These are phyloP conservation scores for Boletus vermiculosoides DNA, from an alignment of 768 basidiomycete genomes.

Conservation along the genomic window DNA sequence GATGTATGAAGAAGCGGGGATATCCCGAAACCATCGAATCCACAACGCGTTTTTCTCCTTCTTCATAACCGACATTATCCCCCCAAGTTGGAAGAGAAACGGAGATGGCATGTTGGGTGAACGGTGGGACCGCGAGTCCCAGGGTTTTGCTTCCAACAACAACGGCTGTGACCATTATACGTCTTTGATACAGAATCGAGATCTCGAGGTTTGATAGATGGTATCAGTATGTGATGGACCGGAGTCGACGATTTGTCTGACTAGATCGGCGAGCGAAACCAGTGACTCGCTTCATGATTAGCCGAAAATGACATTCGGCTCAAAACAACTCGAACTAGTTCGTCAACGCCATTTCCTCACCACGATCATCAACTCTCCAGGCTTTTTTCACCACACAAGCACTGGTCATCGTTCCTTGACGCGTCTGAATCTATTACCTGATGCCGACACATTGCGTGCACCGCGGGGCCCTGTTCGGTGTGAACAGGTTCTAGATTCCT, in stretches of 20 bases:
- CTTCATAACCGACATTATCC: constrained; percentile 91
- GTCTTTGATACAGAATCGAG: neutral
- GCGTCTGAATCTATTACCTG: neutral
- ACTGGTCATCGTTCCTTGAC: neutral
- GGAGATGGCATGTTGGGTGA: constrained; percentile 86
- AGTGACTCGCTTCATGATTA: neutral
- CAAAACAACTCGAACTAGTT: neutral
- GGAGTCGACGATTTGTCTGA: neutral
- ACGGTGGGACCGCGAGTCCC: constrained; percentile 59
- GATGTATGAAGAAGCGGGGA: constrained; percentile 92
- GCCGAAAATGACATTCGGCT: neutral
- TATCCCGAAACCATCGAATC: constrained; percentile 87
- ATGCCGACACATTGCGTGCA: neutral
- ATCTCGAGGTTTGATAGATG: neutral
- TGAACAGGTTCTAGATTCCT: neutral
- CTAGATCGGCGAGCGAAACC: too few relatives aligned
- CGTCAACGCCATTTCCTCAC: too few relatives aligned
- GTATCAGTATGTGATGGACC: neutral
- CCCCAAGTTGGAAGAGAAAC: constrained; percentile 93
- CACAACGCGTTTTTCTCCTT: constrained; percentile 77
- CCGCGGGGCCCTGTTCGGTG: neutral
- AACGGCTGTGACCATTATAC: constrained; percentile 7
- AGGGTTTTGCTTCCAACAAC: constrained; percentile 23
- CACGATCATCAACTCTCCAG: neutral
- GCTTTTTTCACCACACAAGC: neutral